Evolutionary conservation across 2,329 filamentous ascomycete genomes (phyloP).

Genomic region (Cadophora sp.): DNA sequence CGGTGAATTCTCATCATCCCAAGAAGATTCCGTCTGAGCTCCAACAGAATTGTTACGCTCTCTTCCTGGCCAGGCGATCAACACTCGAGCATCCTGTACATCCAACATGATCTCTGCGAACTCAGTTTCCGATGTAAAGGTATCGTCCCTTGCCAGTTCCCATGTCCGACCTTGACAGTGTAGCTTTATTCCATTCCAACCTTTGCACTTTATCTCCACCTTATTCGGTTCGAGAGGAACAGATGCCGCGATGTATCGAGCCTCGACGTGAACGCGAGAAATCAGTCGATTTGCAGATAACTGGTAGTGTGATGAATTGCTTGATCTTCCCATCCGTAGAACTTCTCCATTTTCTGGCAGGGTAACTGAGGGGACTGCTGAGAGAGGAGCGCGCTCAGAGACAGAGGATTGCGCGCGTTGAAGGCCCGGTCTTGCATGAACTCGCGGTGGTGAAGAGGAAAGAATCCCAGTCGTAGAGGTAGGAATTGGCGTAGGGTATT

Average conservation of each 20-base stretch:
- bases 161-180: constrained; percentile 89
- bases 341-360: constrained; percentile 82
- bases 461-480: constrained; percentile 93
- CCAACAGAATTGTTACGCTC: constrained; percentile 53
- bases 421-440: constrained; percentile 56
- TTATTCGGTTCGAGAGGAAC: constrained; percentile 74
- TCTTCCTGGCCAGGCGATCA: constrained; percentile 83
- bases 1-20: constrained; percentile 62
- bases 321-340: constrained; percentile 89
- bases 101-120: constrained; percentile 92
- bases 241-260: constrained; percentile 76
- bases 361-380: constrained; percentile 81
- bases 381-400: constrained; percentile 80
- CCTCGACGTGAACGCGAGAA: constrained; percentile 91
- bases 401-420: constrained; percentile 68
- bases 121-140: constrained; percentile 88
- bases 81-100: constrained; percentile 88
- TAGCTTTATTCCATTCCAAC: constrained; percentile 94
- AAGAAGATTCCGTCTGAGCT: constrained; percentile 62
- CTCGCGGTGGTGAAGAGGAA: constrained; percentile 79
- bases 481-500: constrained; percentile 92
- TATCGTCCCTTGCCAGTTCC: constrained; percentile 86
- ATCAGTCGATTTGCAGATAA: constrained; percentile 91
- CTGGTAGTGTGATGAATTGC: constrained; percentile 94
- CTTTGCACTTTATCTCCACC: constrained; percentile 88